Evolutionary conservation across 1,139 yeast genomes (phyloP).

Genomic region (Suhomyces wounanorum): DNA sequence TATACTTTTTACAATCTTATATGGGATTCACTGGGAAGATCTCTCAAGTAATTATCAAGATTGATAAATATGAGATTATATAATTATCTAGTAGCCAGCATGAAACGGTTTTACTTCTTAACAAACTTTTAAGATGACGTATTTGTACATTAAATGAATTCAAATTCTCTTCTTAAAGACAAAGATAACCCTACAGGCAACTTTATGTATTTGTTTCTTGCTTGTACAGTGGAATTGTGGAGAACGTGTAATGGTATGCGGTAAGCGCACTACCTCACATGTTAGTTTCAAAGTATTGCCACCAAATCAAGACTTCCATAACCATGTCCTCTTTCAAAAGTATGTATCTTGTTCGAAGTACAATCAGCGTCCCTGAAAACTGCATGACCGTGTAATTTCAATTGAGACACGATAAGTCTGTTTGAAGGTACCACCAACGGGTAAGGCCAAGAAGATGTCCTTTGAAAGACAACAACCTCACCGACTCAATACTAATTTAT

Average conservation of each 20-base stretch:
- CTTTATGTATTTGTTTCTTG: no score
- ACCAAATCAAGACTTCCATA: background rate
- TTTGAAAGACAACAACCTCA: background rate
- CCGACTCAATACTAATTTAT: constrained; percentile 16
- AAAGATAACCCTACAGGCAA: no score
- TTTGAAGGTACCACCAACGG: background rate
- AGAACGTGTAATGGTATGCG: background rate
- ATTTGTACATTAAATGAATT: no score
- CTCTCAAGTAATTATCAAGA: no score
- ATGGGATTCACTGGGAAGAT: no score
- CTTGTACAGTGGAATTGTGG: background rate
- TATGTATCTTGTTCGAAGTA: constrained; percentile 2
- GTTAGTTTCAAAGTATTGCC: constrained; percentile 8
- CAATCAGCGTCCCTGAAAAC: background rate
- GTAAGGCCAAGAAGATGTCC: background rate
- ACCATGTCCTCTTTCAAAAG: constrained; percentile 13
- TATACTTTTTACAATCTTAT: no score
- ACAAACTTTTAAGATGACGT: no score
- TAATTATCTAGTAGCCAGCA: no score
- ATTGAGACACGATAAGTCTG: background rate
- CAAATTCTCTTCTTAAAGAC: no score
- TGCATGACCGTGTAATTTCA: background rate
- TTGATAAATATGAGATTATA: no score
- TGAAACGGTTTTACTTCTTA: no score
- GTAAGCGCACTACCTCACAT: constrained; percentile 9